Percentiles rank a stretch among this genome's conserved stretches.
phyloP scores from a whole-genome alignment of 2,329 filamentous ascomycete genomes.

The Neofusicoccum sp. region DNA sequence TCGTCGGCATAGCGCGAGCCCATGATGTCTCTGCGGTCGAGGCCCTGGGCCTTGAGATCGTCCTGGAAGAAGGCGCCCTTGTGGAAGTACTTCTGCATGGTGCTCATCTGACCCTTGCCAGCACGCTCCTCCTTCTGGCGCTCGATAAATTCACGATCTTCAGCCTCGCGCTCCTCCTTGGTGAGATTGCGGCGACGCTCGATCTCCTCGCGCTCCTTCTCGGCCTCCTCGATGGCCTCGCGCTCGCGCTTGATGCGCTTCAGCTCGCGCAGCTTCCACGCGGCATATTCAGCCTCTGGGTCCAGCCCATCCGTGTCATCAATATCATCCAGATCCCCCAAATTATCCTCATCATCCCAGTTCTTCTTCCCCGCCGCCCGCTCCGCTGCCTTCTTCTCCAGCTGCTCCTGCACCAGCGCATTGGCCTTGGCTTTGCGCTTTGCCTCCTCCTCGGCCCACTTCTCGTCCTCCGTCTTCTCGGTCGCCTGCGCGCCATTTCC shows the following conservation, averaged over 20 bases:
- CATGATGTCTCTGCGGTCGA: conserved; percentile 83
- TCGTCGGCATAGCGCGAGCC: conserved; percentile 83
- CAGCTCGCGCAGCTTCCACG: conserved; percentile 92
- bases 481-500: conserved; percentile 25
- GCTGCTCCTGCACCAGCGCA: conserved; percentile 82
- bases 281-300: conserved; percentile 83
- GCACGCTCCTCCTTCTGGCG: conserved; percentile 77
- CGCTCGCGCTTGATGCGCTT: conserved; percentile 86
- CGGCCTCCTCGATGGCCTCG: conserved; percentile 78
- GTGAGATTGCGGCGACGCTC: conserved; percentile 87
- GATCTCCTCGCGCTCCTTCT: conserved; percentile 84
- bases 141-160: conserved; percentile 78
- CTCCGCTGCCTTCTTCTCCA: conserved; percentile 75
- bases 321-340: conserved; percentile 72
- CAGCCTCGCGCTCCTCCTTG: conserved; percentile 79
- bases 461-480: conserved; percentile 41
- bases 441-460: conserved; percentile 53
- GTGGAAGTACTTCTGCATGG: conserved; percentile 96
- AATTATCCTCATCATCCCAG: conserved; percentile 74
- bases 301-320: conserved; percentile 89
- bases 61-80: conserved; percentile 95
- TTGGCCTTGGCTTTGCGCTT: conserved; percentile 73
- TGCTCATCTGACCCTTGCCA: conserved; percentile 76
- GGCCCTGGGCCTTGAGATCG: conserved; percentile 72
- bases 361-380: conserved; percentile 76